These are phyloP conservation scores for Ananas comosus DNA, from an alignment of 176 grass and related monocot genomes.

Conservation along the genomic window DNA sequence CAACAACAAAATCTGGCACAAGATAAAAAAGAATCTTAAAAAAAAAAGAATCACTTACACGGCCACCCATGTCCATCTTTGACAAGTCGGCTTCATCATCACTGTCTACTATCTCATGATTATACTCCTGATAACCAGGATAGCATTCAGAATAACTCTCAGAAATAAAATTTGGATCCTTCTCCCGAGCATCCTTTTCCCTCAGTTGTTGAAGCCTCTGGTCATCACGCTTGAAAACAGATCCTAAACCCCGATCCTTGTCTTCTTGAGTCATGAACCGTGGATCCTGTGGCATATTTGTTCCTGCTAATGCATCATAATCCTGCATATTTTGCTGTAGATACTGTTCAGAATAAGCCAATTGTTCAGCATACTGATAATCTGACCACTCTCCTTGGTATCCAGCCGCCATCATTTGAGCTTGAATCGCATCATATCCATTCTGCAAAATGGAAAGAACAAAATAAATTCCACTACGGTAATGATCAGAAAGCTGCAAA, in stretches of 20 bases:
- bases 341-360: conserved; percentile 67
- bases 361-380: conserved; percentile 63
- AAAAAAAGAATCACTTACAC: conserved; percentile 44
- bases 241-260: conserved; percentile 84
- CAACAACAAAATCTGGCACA: not conserved
- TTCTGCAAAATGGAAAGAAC: conserved; percentile 36
- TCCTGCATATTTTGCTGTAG: conserved; percentile 56
- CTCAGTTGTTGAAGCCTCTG: conserved; percentile 75
- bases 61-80: conserved; percentile 99
- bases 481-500: not conserved
- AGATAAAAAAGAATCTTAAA: not conserved
- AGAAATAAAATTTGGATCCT: conserved; percentile 94
- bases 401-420: conserved; percentile 64
- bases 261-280: conserved; percentile 50
- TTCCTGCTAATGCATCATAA: conserved; percentile 50
- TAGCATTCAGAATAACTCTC: conserved; percentile 99
- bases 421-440: conserved; percentile 76
- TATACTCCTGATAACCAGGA: conserved; percentile 91
- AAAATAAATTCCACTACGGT: not conserved
- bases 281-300: conserved; percentile 44
- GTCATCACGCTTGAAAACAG: conserved; percentile 94
- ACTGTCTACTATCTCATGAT: conserved; percentile 68
- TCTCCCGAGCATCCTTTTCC: conserved; percentile 80
- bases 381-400: conserved; percentile 76
- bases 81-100: conserved; percentile 93